Evolutionary conservation across 2,329 filamentous ascomycete species (phyloP).

Genomic region (Coniochaeta hoffmannii): DNA sequence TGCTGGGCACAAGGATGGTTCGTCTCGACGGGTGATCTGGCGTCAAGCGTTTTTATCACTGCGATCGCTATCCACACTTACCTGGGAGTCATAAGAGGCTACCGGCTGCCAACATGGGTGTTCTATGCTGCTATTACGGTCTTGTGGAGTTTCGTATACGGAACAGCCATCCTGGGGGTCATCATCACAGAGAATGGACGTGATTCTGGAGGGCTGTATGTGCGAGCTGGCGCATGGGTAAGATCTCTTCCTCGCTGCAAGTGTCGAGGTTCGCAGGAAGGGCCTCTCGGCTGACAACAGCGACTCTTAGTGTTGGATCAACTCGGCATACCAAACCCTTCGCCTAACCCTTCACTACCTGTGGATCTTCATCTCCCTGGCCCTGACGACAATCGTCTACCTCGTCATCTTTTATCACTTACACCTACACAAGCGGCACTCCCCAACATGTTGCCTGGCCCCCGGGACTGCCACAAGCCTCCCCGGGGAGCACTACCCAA

Average conservation of each 20-base stretch:
- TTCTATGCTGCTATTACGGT: conserved; percentile 41
- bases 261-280: not conserved
- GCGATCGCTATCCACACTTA: conserved; percentile 62
- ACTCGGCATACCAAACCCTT: conserved; percentile 41
- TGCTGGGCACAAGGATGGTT: conserved; percentile 64
- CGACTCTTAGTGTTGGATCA: conserved; percentile 53
- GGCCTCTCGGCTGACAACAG: not conserved
- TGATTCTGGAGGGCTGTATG: conserved; percentile 42
- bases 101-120: conserved; percentile 37
- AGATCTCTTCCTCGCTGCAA: conserved; percentile 8
- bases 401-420: conserved; percentile 31
- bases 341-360: conserved; percentile 57
- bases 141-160: conserved; percentile 54
- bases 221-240: conserved; percentile 59
- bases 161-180: conserved; percentile 45
- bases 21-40: conserved; percentile 57
- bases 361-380: conserved; percentile 48
- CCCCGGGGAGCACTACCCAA: conserved; percentile 11
- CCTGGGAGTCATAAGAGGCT: conserved; percentile 50
- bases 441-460: conserved; percentile 12
- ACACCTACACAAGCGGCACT: conserved; percentile 22
- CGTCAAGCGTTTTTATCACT: conserved; percentile 60
- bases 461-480: conserved; percentile 9
- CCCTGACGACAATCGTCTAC: conserved; percentile 31
- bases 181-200: conserved; percentile 34